A percentile compares a stretch with the other conserved stretches of the same genome.
Conservation (phyloP, 2,329 filamentous ascomycete genomes). For the Aspergillus sp. region DNA sequence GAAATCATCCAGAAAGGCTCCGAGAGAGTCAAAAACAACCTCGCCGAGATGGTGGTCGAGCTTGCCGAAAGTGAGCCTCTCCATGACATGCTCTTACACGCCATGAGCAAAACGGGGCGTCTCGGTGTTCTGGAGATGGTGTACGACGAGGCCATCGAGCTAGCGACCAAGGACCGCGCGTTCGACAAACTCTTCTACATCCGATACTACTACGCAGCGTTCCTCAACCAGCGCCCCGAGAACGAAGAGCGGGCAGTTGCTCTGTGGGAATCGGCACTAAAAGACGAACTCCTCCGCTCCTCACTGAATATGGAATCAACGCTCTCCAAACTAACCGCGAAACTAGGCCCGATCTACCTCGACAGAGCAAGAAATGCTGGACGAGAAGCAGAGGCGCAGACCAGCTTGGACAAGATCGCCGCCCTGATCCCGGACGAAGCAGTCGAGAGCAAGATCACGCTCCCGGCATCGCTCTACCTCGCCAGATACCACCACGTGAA, state of each 20-base stretch:
- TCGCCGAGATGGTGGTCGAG: conserved; percentile 7
- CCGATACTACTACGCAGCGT: conserved; percentile 9
- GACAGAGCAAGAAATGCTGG: conserved; percentile 5
- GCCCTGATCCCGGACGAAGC: conserved; percentile 9
- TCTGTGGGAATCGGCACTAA: conserved; percentile 9
- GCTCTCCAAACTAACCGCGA: conserved; percentile 7
- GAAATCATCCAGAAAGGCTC: conserved; percentile 1
- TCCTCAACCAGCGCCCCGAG: conserved; percentile 6
- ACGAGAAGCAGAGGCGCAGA: conserved; percentile 2
- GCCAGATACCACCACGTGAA: conserved; percentile 13
- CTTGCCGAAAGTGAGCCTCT: conserved; percentile 7
- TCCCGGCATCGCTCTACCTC: conserved; percentile 11
- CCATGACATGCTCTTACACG: conserved; percentile 8
- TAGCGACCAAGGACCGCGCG: conserved; percentile 3
- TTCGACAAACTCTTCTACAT: conserved; percentile 7
- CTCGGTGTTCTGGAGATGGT: conserved; percentile 11
- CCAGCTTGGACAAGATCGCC: conserved; percentile 7
- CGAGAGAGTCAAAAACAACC: conserved; percentile 1
- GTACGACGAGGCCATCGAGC: conserved; percentile 12
- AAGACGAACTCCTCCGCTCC: conserved; percentile 9
- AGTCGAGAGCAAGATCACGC: conserved; percentile 8
- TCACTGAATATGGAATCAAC: conserved; percentile 7
- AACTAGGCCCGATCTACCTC: conserved; percentile 12
- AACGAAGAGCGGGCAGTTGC: conserved; percentile 8
- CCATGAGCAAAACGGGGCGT: conserved; percentile 9